Base-by-base conservation (phyloP, 2,329 filamentous ascomycete species). In the Paecilomyces niveus region DNA sequence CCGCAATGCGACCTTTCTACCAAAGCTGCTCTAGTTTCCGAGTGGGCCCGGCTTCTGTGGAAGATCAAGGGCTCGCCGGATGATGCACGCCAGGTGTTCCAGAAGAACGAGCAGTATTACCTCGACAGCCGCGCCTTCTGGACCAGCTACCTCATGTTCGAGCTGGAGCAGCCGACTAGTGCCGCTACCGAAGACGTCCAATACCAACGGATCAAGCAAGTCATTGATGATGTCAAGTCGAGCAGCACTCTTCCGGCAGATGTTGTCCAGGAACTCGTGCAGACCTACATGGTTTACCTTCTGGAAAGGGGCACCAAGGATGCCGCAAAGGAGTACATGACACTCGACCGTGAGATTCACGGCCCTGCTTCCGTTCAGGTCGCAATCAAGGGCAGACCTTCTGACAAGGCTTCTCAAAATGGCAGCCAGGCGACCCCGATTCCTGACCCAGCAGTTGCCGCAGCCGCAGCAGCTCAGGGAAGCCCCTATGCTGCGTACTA, bases 11-110 rank as follows among this genome's bases (percentile, higher is more conserved):
- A 92, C 63, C 81, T 89, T 56, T 89, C 89, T 65, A 88, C 90
- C 55, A 96, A 96, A 73, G 92, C 92, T 8, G 87, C 90, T 1
- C 80, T 97, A 31, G 89, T 95, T 49, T 89, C 89, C 0, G 90
- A 96, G 68, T 96, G 92, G 89, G 93, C 93, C 1, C 82, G 84
- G 26, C 79, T 97, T 57, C 71, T 96, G 51, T 97, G 91, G 90
- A 94, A 92, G 75, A 85, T 88, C 70, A 92, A 93, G 78, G 89
- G 90, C 15, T 88, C 87, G 0, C 80, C 85, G 0, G 87, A 90
- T 9, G 90, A 93, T 67, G 92, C 92, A 45, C 89, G 94, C 29
- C 84, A 88, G 56, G 85, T 96, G 0, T 97, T 93, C 77, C 78
- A 86, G 61, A 89, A 88, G 74, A 93, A 96, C 66, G 82, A 89